Evolutionary conservation across 2,329 filamentous ascomycete genomes (phyloP).

Genomic region (Penicillium aurantiogriseum): DNA sequence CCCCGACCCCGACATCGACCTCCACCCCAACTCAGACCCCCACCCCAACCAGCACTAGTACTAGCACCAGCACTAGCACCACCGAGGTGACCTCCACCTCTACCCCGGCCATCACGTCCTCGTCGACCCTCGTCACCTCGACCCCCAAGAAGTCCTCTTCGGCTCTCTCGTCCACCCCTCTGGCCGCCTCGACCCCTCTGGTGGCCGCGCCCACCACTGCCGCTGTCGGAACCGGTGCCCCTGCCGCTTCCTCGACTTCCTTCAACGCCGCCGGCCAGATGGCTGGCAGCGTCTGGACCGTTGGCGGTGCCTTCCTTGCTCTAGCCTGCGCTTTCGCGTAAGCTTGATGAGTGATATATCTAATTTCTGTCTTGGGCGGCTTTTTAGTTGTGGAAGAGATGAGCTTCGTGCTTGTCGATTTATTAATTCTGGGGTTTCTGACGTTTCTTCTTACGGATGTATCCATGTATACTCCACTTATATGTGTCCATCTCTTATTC

Average conservation of each 20-base stretch:
- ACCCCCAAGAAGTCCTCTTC: slow-evolving; percentile 20
- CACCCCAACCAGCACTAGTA: slow-evolving; percentile 9
- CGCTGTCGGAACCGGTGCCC: slow-evolving; percentile 9
- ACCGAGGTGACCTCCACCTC: slow-evolving; percentile 5
- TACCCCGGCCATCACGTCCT: slow-evolving; percentile 11
- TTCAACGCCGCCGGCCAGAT: slow-evolving; percentile 26
- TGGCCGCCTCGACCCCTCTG: slow-evolving; percentile 13
- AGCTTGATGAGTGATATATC: not conserved
- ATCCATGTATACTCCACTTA: slow-evolving; percentile 15
- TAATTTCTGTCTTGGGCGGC: not conserved
- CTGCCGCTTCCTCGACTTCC: slow-evolving; percentile 13
- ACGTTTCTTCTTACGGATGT: slow-evolving; percentile 22
- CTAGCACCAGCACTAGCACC: slow-evolving; percentile 2
- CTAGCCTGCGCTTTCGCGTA: slow-evolving; percentile 30
- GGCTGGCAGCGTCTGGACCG: slow-evolving; percentile 24
- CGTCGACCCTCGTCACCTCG: slow-evolving; percentile 4
- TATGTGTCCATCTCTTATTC: slow-evolving; percentile 20
- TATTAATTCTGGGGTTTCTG: slow-evolving; percentile 9
- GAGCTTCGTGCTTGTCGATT: not conserved
- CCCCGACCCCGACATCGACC: slow-evolving; percentile 21
- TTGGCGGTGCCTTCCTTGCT: slow-evolving; percentile 28
- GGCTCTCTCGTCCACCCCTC: slow-evolving; percentile 14
- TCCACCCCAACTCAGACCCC: slow-evolving; percentile 17
- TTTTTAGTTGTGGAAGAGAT: not conserved
- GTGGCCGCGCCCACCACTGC: slow-evolving; percentile 2